phyloP scores from a whole-genome alignment of 192 early-diverging fungal species.

The Entomortierella chlamydospora region DNA sequence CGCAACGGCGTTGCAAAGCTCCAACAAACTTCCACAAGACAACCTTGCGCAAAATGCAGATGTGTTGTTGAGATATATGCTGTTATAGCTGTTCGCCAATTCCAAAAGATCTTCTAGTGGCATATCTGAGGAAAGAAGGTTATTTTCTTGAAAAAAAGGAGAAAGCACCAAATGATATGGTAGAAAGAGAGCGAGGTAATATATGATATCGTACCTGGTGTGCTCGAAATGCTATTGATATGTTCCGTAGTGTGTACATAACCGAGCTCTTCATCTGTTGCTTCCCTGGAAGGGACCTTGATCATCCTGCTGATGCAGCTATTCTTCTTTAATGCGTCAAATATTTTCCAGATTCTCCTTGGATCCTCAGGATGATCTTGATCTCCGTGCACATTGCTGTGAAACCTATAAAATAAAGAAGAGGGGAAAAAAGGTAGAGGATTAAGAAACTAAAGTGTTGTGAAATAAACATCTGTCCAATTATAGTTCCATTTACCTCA shows the following conservation, averaged over 20 bases:
- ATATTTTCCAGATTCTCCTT: conserved; percentile 76
- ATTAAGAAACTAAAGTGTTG: neutral
- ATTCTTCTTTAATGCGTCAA: conserved; percentile 60
- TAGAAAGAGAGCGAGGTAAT: no score
- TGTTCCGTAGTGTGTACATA: conserved; percentile 66
- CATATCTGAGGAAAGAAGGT: conserved; percentile 49
- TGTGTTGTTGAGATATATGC: conserved; percentile 77
- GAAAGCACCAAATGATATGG: neutral
- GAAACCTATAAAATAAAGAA: conserved; percentile 54
- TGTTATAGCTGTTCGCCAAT: conserved; percentile 64
- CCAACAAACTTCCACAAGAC: conserved; percentile 81
- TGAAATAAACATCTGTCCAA: conserved; percentile 5
- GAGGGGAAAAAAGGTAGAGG: neutral
- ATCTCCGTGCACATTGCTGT: conserved; percentile 66
- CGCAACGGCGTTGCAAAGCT: conserved; percentile 78
- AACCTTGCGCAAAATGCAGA: conserved; percentile 73
- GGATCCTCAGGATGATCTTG: conserved; percentile 84
- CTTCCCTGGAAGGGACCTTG: conserved; percentile 58
- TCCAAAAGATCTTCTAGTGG: conserved; percentile 59
- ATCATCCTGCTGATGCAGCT: conserved; percentile 61
- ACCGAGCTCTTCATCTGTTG: conserved; percentile 60
- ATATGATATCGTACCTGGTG: conserved; percentile 42
- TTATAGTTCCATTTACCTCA: conserved; percentile 22
- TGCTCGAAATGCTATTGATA: conserved; percentile 57
- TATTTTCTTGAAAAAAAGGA: neutral